phyloP scores from a whole-genome alignment of 108 stramenopile species.

The Epipyxis sp. region DNA sequence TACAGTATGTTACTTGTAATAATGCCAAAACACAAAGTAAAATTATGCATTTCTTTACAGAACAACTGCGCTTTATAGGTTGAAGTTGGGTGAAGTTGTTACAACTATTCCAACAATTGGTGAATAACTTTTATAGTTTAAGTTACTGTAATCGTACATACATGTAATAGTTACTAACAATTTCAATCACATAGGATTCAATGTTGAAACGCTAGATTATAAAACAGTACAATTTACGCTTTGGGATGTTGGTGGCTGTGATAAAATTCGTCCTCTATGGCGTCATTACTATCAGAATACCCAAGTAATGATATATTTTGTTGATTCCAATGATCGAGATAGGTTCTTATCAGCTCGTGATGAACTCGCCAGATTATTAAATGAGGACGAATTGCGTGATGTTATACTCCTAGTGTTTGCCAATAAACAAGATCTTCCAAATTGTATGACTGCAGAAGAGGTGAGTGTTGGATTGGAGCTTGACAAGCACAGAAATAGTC shows the following conservation, averaged over 20 bases:
- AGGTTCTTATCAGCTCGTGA: background rate
- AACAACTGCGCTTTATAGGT: conserved; percentile 42
- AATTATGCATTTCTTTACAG: too few relatives aligned
- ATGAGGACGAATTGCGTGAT: conserved; percentile 36
- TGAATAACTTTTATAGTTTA: too few relatives aligned
- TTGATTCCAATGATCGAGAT: conserved; percentile 19
- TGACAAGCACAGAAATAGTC: background rate
- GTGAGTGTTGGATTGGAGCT: conserved; percentile 34
- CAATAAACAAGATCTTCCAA: conserved; percentile 62
- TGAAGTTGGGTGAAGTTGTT: conserved; percentile 47
- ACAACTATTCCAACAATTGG: conserved; percentile 29
- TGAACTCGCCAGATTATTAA: background rate
- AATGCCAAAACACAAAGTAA: too few relatives aligned
- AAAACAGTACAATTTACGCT: background rate
- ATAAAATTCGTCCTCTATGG: conserved; percentile 31
- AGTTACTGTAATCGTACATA: background rate
- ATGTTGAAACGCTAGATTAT: conserved; percentile 19
- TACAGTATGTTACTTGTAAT: too few relatives aligned
- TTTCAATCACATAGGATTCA: too few relatives aligned
- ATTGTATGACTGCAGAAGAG: conserved; percentile 34
- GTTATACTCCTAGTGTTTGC: conserved; percentile 47
- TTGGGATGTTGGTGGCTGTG: conserved; percentile 34
- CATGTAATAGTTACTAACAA: background rate
- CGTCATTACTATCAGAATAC: conserved; percentile 24
- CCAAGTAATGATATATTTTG: background rate